A percentile compares a stretch with the other conserved stretches of the same genome.
Conservation (phyloP, 768 basidiomycete genomes). For the Kockovaella imperatae region DNA sequence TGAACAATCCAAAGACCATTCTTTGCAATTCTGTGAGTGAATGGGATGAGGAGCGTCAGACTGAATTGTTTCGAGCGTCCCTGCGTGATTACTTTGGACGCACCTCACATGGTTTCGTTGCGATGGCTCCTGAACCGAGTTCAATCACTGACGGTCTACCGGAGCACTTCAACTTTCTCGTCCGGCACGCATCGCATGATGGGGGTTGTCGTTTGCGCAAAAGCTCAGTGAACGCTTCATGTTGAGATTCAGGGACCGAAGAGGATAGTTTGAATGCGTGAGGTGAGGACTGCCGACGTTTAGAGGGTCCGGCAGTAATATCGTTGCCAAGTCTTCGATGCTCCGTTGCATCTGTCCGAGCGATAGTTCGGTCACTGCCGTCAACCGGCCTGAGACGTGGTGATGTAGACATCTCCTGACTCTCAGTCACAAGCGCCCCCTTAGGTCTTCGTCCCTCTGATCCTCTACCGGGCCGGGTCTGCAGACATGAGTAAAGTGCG, state of each 20-base stretch:
- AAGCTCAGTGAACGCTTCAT: not conserved
- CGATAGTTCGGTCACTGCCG: too few relatives aligned
- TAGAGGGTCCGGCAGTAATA: too few relatives aligned
- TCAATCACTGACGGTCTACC: constrained; percentile 21
- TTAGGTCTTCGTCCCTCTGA: not conserved
- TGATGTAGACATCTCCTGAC: not conserved
- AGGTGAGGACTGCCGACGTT: too few relatives aligned
- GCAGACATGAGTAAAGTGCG: not conserved
- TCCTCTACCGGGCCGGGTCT: not conserved
- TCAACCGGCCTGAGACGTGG: too few relatives aligned
- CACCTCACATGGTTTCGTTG: constrained; percentile 18
- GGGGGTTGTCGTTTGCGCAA: constrained; percentile 20
- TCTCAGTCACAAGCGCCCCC: not conserved
- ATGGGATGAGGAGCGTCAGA: too few relatives aligned
- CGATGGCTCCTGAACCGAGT: constrained; percentile 9
- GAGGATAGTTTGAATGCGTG: too few relatives aligned
- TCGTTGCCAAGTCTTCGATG: too few relatives aligned
- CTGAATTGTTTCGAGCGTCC: too few relatives aligned
- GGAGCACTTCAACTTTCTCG: constrained; percentile 23
- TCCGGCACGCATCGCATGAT: constrained; percentile 25
- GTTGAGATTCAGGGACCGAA: too few relatives aligned
- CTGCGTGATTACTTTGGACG: not conserved
- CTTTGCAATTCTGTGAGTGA: constrained; percentile 16
- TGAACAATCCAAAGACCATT: constrained; percentile 23
- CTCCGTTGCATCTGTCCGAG: not conserved